phyloP scores from a whole-genome alignment of 306 rosid species.

The Inga oerstediana region DNA sequence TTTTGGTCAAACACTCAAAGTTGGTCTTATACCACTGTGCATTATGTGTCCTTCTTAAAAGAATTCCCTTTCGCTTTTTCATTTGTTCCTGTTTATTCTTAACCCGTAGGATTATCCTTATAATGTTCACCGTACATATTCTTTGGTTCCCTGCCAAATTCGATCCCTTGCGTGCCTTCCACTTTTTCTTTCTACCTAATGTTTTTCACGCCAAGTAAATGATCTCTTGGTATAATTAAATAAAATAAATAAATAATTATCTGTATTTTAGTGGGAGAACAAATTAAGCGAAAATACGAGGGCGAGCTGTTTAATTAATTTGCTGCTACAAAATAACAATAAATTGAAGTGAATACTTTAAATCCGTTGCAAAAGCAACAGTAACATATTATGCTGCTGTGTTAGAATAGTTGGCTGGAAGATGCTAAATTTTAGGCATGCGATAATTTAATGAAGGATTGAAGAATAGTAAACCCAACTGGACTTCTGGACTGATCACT shows the following conservation, averaged over 20 bases:
- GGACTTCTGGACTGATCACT: not conserved
- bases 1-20: conserved; percentile 29
- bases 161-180: conserved; percentile 14
- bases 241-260: too few relatives aligned
- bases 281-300: too few relatives aligned
- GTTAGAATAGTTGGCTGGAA: not conserved
- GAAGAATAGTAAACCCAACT: not conserved
- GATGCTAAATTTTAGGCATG: not conserved
- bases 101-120: not conserved
- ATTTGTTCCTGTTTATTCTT: not conserved
- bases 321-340: not conserved
- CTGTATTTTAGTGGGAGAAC: too few relatives aligned
- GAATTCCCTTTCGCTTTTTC: conserved; percentile 21
- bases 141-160: not conserved
- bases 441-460: not conserved
- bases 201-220: not conserved
- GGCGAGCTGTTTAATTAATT: too few relatives aligned
- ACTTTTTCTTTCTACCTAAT: not conserved
- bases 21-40: conserved; percentile 10
- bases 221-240: too few relatives aligned
- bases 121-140: not conserved
- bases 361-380: not conserved
- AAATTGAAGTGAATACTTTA: not conserved
- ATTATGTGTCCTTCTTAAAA: conserved; percentile 17
- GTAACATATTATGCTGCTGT: not conserved